Evolutionary conservation across 2,329 filamentous ascomycete species (phyloP).

Genomic region (Alternaria burnsii): DNA sequence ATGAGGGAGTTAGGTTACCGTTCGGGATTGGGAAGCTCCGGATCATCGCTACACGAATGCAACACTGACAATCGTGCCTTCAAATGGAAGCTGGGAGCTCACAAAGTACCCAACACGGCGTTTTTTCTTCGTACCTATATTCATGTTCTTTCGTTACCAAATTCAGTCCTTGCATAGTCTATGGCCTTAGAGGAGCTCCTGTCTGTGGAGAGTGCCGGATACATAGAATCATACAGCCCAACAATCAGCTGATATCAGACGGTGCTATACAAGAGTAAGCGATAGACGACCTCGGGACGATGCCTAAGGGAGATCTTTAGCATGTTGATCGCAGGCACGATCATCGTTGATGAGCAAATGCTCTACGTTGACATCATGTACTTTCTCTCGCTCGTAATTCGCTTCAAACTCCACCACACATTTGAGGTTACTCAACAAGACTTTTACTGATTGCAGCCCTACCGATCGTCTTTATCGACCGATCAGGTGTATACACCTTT

Average conservation of each 20-base stretch:
- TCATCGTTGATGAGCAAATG: not conserved
- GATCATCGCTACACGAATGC: not conserved
- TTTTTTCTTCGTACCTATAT: not conserved
- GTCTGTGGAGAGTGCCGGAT: not conserved
- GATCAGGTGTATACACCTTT: not conserved
- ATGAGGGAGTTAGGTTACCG: not conserved
- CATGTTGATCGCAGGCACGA: not conserved
- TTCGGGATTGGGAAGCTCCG: not conserved
- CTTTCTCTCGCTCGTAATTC: not conserved
- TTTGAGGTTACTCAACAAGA: not conserved
- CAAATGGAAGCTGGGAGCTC: not conserved
- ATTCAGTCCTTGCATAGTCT: not conserved
- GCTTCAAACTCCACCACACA: not conserved
- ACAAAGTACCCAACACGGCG: not conserved
- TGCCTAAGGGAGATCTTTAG: not conserved
- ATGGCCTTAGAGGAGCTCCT: not conserved
- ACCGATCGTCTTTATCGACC: not conserved
- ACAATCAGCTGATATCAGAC: slow-evolving; percentile 1
- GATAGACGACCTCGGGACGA: not conserved
- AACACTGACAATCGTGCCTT: slow-evolving; percentile 2
- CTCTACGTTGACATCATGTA: not conserved
- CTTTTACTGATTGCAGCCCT: not conserved
- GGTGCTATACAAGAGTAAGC: not conserved
- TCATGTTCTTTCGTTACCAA: not conserved
- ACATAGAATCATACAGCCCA: not conserved